Evolutionary conservation across 1,284 basidiomycete species (phyloP), one percentile per base, ranked within the genome.

Genomic region (Rhodotorula sp.): DNA sequence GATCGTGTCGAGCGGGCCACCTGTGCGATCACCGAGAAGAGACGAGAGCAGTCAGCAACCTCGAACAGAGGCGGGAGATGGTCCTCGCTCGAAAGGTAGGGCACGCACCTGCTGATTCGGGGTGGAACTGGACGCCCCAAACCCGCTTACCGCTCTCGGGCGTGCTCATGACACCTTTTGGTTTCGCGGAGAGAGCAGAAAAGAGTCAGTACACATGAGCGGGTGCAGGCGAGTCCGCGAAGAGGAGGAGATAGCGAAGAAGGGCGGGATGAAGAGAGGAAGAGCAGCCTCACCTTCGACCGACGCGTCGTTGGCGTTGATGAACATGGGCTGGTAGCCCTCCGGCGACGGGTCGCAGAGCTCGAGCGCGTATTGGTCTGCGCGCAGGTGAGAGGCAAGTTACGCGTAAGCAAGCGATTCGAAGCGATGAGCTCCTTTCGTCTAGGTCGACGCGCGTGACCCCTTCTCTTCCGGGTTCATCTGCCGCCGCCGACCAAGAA

Each of bases 91-190:
- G 7, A 34, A 34, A 34, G 34, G 43, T 1, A 26, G 18, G 39
- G n/a, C 31, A 51, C 61, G 26, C 48, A 65, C 93, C 93, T 47
- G 92, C 76, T 26, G 70, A 72, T 64, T 97, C 94, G 29, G 93
- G 93, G 82, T 97, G 94, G 88, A 97, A 97, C 81, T 97, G 93
- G 26, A 95, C 92, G 76, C 94, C 95, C 92, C 93, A 97, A 47
- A 97, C 87, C 76, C 88, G 89, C 83, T 90, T 92, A 68, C 92
- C 92, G 49, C 91, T 93, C 31, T 89, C 89, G 0, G 84, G 80
- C 2, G 94, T 95, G 16, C 92, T 93, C 83, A 94, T 96, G 85
- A 97, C 96, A 54, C 94, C 94, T 81, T 29, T 29, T 29, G 29
- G 29, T 29, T 29, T 29, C 29, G 29, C 29, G 29, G 29, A 29